Evolutionary conservation across 805 yeast genomes (phyloP).

Genomic region (Myxozyma nipponensis): DNA sequence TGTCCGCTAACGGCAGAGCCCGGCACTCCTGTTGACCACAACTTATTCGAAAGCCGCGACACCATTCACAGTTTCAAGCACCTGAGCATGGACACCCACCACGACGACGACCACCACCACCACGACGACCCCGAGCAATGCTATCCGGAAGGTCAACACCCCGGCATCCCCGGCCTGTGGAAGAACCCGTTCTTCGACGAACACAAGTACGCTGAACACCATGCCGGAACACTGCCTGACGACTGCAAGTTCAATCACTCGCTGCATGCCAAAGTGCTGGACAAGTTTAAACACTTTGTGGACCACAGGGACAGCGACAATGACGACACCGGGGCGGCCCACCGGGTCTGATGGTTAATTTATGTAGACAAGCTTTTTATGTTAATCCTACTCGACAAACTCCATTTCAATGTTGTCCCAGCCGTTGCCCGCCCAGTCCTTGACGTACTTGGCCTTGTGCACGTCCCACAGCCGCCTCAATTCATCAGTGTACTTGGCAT

Average conservation of each 20-base stretch:
- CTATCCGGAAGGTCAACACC: slow-evolving; percentile 21
- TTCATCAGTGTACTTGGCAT: slow-evolving; percentile 62
- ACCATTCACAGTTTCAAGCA: neutral
- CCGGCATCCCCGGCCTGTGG: slow-evolving; percentile 27
- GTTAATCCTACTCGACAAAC: slow-evolving; percentile 24
- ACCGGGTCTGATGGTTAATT: too few relatives aligned
- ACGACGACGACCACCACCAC: slow-evolving; percentile 5
- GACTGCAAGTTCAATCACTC: neutral
- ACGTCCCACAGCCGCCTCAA: slow-evolving; percentile 61
- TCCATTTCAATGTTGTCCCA: slow-evolving; percentile 16
- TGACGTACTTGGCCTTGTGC: slow-evolving; percentile 50
- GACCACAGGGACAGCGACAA: too few relatives aligned
- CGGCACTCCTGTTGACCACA: neutral
- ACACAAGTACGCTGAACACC: neutral
- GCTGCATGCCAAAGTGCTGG: neutral
- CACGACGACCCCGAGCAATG: slow-evolving; percentile 18
- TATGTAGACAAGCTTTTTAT: too few relatives aligned
- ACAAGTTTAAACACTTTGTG: neutral
- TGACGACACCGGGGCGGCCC: too few relatives aligned
- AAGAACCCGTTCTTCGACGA: slow-evolving; percentile 19
- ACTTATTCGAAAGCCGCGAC: neutral
- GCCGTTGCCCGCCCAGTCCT: slow-evolving; percentile 23
- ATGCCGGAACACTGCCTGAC: neutral
- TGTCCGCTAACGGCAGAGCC: too few relatives aligned
- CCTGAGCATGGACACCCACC: neutral